A percentile compares a stretch with the other conserved stretches of the same genome.
Conservation (phyloP, 306 rosid species). For the Adenanthera pavonina region DNA sequence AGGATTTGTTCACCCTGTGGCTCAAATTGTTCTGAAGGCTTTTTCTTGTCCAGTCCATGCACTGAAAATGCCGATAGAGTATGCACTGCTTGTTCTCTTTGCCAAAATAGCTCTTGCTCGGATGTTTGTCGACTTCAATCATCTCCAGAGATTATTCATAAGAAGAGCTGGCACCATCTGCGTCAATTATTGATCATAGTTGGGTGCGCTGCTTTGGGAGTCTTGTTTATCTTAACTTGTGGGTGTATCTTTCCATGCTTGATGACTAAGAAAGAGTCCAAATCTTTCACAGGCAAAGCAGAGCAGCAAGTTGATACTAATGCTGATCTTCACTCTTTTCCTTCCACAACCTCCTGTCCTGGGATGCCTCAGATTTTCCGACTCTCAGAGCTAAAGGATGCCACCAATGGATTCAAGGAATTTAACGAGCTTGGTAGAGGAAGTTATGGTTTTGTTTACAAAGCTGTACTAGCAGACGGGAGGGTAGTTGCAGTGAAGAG, state of each 20-base stretch:
- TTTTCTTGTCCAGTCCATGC: slow-evolving; percentile 86
- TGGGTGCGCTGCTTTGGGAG: slow-evolving; percentile 60
- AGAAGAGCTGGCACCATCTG: slow-evolving; percentile 59
- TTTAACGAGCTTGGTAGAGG: slow-evolving; percentile 96
- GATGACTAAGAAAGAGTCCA: slow-evolving; percentile 54
- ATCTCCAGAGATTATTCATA: slow-evolving; percentile 43
- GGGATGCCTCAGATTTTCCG: slow-evolving; percentile 87
- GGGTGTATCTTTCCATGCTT: slow-evolving; percentile 55
- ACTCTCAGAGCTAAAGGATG: slow-evolving; percentile 88
- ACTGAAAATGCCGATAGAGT: slow-evolving; percentile 67
- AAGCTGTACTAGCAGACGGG: slow-evolving; percentile 78
- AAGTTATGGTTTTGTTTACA: slow-evolving; percentile 92
- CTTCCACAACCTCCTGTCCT: slow-evolving; percentile 61
- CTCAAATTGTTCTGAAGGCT: slow-evolving; percentile 75
- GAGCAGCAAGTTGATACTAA: slow-evolving; percentile 60
- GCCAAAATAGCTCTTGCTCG: slow-evolving; percentile 89
- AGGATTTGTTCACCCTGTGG: slow-evolving; percentile 90
- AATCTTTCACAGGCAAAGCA: slow-evolving; percentile 63
- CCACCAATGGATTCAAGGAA: slow-evolving; percentile 97
- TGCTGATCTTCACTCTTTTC: slow-evolving; percentile 47
- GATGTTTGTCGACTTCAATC: slow-evolving; percentile 64
- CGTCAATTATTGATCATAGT: slow-evolving; percentile 52
- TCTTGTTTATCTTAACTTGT: slow-evolving; percentile 56
- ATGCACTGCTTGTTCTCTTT: slow-evolving; percentile 92
- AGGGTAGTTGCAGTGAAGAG: slow-evolving; percentile 86